Evolutionary conservation across 805 yeast species (phyloP).

Genomic region (Cyberlindnera japonica): DNA sequence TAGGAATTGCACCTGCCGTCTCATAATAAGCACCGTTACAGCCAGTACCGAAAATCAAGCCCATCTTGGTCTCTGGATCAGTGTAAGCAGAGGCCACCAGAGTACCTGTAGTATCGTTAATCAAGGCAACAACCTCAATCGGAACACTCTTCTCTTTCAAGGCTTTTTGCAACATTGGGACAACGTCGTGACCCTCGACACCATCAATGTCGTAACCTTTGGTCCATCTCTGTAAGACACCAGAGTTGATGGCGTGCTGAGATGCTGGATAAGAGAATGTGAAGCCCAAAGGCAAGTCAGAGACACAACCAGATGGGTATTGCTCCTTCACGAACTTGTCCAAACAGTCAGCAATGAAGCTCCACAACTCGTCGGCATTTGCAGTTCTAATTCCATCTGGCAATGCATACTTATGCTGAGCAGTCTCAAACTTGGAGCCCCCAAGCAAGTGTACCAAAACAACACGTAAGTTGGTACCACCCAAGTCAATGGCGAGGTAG

Average conservation of each 20-base stretch:
- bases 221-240: conserved; percentile 93
- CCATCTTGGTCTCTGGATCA: conserved; percentile 87
- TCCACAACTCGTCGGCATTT: conserved; percentile 70
- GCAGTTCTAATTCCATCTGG: conserved; percentile 80
- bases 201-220: conserved; percentile 93
- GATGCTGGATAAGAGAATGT: conserved; percentile 91
- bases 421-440: conserved; percentile 75
- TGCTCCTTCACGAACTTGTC: conserved; percentile 62
- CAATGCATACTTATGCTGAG: conserved; percentile 81
- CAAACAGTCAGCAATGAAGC: conserved; percentile 80
- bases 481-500: conserved; percentile 90
- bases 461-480: conserved; percentile 95
- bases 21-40: conserved; percentile 97
- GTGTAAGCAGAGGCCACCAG: conserved; percentile 92
- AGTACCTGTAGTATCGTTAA: conserved; percentile 97
- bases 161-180: conserved; percentile 81
- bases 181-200: conserved; percentile 94
- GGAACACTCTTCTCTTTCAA: conserved; percentile 64
- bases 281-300: conserved; percentile 79
- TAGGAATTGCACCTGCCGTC: conserved; percentile 64
- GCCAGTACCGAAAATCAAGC: conserved; percentile 95
- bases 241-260: conserved; percentile 79
- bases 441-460: conserved; percentile 85
- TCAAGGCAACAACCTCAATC: conserved; percentile 83
- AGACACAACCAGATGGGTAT: conserved; percentile 63